Conservation (phyloP, 192 early-diverging fungal genomes). For the Coemansia nantahalensis region DNA sequence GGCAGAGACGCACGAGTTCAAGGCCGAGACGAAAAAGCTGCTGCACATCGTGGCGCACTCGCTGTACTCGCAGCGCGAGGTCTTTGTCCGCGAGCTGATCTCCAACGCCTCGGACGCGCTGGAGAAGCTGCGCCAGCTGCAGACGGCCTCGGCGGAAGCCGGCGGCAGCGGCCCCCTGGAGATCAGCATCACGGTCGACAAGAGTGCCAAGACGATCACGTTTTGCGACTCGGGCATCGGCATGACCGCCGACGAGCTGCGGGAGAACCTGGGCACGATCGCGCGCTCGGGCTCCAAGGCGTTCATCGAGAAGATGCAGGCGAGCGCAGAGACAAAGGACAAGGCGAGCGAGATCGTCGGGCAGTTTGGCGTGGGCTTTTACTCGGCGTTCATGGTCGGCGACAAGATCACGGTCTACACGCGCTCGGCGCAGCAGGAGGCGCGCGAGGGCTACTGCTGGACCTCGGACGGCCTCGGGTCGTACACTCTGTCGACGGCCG, state of each 20-base stretch:
- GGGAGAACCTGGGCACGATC: slow-evolving; percentile 94
- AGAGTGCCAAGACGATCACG: slow-evolving; percentile 68
- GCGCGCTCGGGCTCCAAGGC: slow-evolving; percentile 95
- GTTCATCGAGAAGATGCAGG: slow-evolving; percentile 68
- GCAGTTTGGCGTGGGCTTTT: slow-evolving; percentile 99
- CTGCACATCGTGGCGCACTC: slow-evolving; percentile 96
- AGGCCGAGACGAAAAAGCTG: slow-evolving; percentile 87
- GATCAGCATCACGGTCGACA: slow-evolving; percentile 78
- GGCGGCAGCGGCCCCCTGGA: slow-evolving; percentile 76
- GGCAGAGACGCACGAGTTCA: slow-evolving; percentile 65
- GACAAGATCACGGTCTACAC: slow-evolving; percentile 91
- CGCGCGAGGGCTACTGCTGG: slow-evolving; percentile 90
- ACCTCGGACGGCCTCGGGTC: slow-evolving; percentile 87
- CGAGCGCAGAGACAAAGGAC: slow-evolving; percentile 49
- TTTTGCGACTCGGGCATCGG: slow-evolving; percentile 95
- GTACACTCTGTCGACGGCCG: slow-evolving; percentile 89
- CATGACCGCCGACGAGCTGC: slow-evolving; percentile 88
- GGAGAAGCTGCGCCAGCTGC: slow-evolving; percentile 85
- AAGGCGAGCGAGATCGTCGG: slow-evolving; percentile 81
- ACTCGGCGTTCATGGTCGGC: slow-evolving; percentile 94
- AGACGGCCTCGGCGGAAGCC: slow-evolving; percentile 78
- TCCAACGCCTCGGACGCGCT: slow-evolving; percentile 96
- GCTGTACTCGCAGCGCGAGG: slow-evolving; percentile 93
- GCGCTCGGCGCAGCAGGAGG: slow-evolving; percentile 74
- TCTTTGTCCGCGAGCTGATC: slow-evolving; percentile 96